Percentiles rank a stretch among this genome's conserved stretches.
Conservation (phyloP, 129 eudicot genomes). For the Deinandra increscens region DNA sequence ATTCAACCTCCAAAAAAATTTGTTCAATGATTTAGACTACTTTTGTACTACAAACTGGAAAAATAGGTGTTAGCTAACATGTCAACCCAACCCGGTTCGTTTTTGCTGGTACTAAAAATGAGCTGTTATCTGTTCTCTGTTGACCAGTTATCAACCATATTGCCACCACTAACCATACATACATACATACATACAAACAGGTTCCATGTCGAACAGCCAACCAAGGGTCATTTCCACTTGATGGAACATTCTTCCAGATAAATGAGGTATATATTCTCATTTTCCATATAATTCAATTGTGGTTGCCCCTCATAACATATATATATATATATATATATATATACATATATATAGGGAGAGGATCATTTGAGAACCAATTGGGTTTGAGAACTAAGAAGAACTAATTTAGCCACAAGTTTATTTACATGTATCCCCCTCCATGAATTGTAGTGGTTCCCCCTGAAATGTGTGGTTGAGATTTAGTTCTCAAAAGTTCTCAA, state of each 20-base stretch:
- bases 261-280: constrained; percentile 42
- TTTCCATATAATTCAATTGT: background rate
- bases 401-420: too few species aligned
- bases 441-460: too few species aligned
- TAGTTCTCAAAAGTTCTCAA: too few species aligned
- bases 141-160: background rate
- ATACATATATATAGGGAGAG: too few species aligned
- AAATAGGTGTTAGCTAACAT: background rate
- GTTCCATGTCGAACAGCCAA: constrained; percentile 50
- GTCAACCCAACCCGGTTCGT: background rate
- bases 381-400: too few species aligned
- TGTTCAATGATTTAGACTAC: background rate
- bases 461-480: too few species aligned
- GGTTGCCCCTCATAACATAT: too few species aligned
- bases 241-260: constrained; percentile 48
- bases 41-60: background rate
- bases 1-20: background rate
- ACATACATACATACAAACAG: constrained; percentile 19
- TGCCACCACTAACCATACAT: background rate
- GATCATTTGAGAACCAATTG: too few species aligned
- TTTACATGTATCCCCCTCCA: too few species aligned
- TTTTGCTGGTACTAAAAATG: background rate
- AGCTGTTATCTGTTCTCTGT: background rate
- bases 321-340: too few species aligned
- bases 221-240: constrained; percentile 42